A percentile compares a stretch with the other conserved stretches of the same genome.
Evolutionary conservation across 805 yeast species (phyloP).

Genomic region (Clavispora fructus): DNA sequence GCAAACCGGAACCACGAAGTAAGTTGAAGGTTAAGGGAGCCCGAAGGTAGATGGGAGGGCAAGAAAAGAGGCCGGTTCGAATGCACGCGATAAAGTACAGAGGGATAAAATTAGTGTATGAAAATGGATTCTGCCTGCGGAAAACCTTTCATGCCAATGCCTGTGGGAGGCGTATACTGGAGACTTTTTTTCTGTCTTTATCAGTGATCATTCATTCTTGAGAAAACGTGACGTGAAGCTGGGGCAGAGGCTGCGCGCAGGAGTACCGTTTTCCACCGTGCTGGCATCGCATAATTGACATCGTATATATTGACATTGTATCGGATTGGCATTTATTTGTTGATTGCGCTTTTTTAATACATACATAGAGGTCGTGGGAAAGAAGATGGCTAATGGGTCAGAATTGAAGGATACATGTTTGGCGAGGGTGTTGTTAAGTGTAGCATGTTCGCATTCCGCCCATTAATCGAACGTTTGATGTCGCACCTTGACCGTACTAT

Average conservation of each 20-base stretch:
- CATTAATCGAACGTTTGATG: too few relatives aligned
- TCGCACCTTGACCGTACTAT: too few relatives aligned
- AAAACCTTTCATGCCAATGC: not conserved
- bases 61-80: not conserved
- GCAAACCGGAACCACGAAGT: not conserved
- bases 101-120: not conserved
- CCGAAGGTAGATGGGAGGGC: not conserved
- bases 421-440: too few relatives aligned
- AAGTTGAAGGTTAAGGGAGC: not conserved
- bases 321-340: too few relatives aligned
- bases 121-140: not conserved
- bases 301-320: too few relatives aligned
- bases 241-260: not conserved
- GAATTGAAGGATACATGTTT: too few relatives aligned
- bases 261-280: too few relatives aligned
- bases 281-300: too few relatives aligned
- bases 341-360: too few relatives aligned
- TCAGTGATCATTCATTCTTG: conserved; percentile 1
- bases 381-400: too few relatives aligned
- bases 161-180: not conserved
- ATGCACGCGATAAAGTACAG: not conserved
- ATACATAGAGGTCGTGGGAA: too few relatives aligned
- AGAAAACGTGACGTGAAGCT: conserved; percentile 1
- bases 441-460: too few relatives aligned
- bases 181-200: not conserved